These are phyloP conservation scores for Claviceps fusiformis DNA, from an alignment of 2,329 filamentous ascomycete genomes.

Conservation along the genomic window DNA sequence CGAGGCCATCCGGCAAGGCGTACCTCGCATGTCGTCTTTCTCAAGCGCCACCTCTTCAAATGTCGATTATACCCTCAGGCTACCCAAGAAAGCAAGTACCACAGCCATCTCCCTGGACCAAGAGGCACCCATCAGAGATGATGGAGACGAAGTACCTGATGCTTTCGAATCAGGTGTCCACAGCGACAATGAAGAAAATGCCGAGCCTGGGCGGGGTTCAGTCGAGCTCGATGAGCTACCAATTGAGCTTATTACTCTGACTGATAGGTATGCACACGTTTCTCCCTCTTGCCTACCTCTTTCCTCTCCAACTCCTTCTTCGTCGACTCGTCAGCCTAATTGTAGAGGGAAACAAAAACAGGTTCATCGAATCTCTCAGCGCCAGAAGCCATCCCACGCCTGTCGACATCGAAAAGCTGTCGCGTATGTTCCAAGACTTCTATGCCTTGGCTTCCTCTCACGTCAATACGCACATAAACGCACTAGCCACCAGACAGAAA, in stretches of 20 bases:
- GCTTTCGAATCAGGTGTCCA: slow-evolving; percentile 34
- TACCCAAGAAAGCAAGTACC: slow-evolving; percentile 33
- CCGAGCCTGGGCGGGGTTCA: slow-evolving; percentile 38
- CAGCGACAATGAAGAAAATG: slow-evolving; percentile 29
- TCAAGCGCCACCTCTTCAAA: slow-evolving; percentile 15
- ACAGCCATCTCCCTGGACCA: slow-evolving; percentile 25
- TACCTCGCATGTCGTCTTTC: slow-evolving; percentile 18
- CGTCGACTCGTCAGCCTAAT: not conserved
- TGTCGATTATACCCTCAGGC: slow-evolving; percentile 18
- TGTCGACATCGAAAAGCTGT: slow-evolving; percentile 68
- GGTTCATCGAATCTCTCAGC: slow-evolving; percentile 81
- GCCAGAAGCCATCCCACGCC: slow-evolving; percentile 78
- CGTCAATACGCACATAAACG: slow-evolving; percentile 75
- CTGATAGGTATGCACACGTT: slow-evolving; percentile 52
- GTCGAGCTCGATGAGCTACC: slow-evolving; percentile 79
- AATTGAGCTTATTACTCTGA: slow-evolving; percentile 82
- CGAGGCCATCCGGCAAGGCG: slow-evolving; percentile 17
- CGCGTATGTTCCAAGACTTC: slow-evolving; percentile 87
- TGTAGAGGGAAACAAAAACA: slow-evolving; percentile 19
- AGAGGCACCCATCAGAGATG: slow-evolving; percentile 10
- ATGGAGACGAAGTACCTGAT: slow-evolving; percentile 25
- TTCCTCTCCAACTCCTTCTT: not conserved
- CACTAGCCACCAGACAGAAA: slow-evolving; percentile 60
- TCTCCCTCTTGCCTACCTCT: not conserved
- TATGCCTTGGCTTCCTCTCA: slow-evolving; percentile 69